phyloP scores from a whole-genome alignment of 2,329 filamentous ascomycete species.

The Pseudocercospora macadamiae region DNA sequence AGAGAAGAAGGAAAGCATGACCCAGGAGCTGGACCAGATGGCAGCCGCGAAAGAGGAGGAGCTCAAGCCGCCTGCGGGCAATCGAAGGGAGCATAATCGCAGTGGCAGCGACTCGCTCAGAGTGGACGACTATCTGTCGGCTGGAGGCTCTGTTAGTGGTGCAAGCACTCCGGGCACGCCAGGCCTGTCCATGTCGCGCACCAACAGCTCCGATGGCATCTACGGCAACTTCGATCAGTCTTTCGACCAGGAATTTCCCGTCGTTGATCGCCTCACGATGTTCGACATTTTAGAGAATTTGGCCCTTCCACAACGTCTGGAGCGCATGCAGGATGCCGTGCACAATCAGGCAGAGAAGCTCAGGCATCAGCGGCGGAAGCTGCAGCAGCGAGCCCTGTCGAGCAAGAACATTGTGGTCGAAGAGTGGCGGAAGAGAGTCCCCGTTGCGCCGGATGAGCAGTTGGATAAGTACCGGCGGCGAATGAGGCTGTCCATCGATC shows the following conservation, averaged over 20 bases:
- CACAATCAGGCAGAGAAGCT: slow-evolving; percentile 84
- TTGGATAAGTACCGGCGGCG: slow-evolving; percentile 85
- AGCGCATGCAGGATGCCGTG: slow-evolving; percentile 83
- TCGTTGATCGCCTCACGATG: slow-evolving; percentile 84
- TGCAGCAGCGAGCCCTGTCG: slow-evolving; percentile 73
- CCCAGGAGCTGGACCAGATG: slow-evolving; percentile 34
- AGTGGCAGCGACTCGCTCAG: slow-evolving; percentile 24
- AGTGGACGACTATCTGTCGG: slow-evolving; percentile 41
- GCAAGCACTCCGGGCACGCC: slow-evolving; percentile 44
- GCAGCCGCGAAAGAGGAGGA: slow-evolving; percentile 34
- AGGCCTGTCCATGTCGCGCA: slow-evolving; percentile 65
- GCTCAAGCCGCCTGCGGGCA: slow-evolving; percentile 23
- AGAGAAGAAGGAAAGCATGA: slow-evolving; percentile 14
- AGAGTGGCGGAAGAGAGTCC: slow-evolving; percentile 85
- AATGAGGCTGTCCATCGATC: slow-evolving; percentile 88
- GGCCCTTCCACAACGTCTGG: slow-evolving; percentile 83
- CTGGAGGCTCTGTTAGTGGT: slow-evolving; percentile 40
- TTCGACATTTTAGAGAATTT: slow-evolving; percentile 95
- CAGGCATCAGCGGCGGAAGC: slow-evolving; percentile 75
- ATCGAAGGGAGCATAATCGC: slow-evolving; percentile 15
- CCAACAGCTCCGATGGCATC: slow-evolving; percentile 72
- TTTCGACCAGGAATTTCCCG: slow-evolving; percentile 81
- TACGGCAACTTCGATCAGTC: slow-evolving; percentile 83
- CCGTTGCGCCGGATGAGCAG: slow-evolving; percentile 80
- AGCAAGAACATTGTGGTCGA: slow-evolving; percentile 91